These are phyloP conservation scores for Nectriaceae sp. DNA, from an alignment of 2,329 filamentous ascomycete genomes.

Conservation along the genomic window DNA sequence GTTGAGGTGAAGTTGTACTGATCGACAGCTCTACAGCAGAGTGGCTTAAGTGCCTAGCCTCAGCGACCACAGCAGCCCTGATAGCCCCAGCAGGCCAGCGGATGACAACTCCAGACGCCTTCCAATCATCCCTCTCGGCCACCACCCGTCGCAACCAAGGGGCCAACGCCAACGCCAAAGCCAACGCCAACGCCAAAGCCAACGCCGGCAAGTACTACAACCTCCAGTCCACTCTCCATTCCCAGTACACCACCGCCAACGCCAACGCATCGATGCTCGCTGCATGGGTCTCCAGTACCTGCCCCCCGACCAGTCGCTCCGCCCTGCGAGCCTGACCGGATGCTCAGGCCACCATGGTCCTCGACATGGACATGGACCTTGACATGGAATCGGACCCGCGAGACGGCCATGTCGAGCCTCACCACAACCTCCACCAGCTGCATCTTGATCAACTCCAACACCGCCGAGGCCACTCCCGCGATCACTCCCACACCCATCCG, in stretches of 20 bases:
- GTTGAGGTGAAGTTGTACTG: too few species aligned
- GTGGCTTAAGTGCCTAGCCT: too few species aligned
- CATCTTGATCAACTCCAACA: conserved; percentile 2
- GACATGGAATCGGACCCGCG: conserved; percentile 3
- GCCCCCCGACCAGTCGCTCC: conserved; percentile 43
- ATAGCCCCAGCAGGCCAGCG: too few species aligned
- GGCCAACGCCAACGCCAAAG: conserved; percentile 12
- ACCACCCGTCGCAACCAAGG: not conserved
- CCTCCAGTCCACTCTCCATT: conserved; percentile 18
- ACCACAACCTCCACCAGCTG: not conserved
- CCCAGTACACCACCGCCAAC: conserved; percentile 13
- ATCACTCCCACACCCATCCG: not conserved
- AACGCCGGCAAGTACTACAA: conserved; percentile 25
- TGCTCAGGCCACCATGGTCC: conserved; percentile 52
- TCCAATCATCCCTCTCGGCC: conserved; percentile 2
- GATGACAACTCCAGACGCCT: conserved; percentile 1
- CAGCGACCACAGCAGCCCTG: conserved; percentile 2
- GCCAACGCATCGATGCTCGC: conserved; percentile 52
- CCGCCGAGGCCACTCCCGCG: not conserved
- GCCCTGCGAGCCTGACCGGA: conserved; percentile 44
- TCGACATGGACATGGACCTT: conserved; percentile 34
- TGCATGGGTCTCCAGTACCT: conserved; percentile 43
- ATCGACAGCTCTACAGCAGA: too few species aligned
- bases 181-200: conserved; percentile 31
- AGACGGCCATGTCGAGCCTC: conserved; percentile 4